phyloP scores from a whole-genome alignment of 768 basidiomycete species.

The Amanita rimosa region DNA sequence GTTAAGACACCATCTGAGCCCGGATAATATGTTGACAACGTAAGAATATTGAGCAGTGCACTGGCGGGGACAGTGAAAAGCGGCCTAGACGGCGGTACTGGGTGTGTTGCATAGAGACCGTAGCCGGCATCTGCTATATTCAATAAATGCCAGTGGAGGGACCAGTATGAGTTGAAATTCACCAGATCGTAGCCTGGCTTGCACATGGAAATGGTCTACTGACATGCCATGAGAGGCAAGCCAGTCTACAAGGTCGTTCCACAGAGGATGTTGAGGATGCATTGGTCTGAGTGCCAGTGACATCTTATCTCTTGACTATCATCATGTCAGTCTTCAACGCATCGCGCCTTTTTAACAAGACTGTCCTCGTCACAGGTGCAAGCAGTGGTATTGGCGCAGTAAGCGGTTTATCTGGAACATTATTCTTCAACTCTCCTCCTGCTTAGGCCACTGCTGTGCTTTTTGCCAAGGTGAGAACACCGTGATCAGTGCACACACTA shows the following conservation, averaged over 20 bases:
- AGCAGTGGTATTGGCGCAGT: slow-evolving; percentile 87
- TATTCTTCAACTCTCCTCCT: neutral
- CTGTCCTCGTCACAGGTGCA: slow-evolving; percentile 82
- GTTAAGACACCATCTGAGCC: slow-evolving; percentile 25
- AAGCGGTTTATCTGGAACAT: slow-evolving; percentile 15
- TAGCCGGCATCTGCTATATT: slow-evolving; percentile 44
- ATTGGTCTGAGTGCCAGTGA: neutral
- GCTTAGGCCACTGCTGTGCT: slow-evolving; percentile 79
- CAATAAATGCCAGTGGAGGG: neutral
- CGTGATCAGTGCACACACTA: neutral
- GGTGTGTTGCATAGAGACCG: slow-evolving; percentile 47
- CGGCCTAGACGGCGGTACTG: slow-evolving; percentile 35
- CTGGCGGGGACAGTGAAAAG: slow-evolving; percentile 63
- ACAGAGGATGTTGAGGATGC: slow-evolving; percentile 20
- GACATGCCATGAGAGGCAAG: slow-evolving; percentile 36
- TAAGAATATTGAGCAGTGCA: slow-evolving; percentile 63
- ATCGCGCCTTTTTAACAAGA: slow-evolving; percentile 72
- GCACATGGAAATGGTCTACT: slow-evolving; percentile 33
- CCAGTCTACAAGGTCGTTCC: slow-evolving; percentile 44
- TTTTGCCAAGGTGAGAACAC: slow-evolving; percentile 71
- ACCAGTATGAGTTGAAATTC: neutral
- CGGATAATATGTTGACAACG: slow-evolving; percentile 54
- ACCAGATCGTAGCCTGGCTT: slow-evolving; percentile 29
- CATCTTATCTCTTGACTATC: slow-evolving; percentile 1
- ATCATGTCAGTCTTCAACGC: slow-evolving; percentile 75